These are phyloP conservation scores for Ehretia macrophylla DNA, from an alignment of 257 asterid genomes.

Conservation along the genomic window DNA sequence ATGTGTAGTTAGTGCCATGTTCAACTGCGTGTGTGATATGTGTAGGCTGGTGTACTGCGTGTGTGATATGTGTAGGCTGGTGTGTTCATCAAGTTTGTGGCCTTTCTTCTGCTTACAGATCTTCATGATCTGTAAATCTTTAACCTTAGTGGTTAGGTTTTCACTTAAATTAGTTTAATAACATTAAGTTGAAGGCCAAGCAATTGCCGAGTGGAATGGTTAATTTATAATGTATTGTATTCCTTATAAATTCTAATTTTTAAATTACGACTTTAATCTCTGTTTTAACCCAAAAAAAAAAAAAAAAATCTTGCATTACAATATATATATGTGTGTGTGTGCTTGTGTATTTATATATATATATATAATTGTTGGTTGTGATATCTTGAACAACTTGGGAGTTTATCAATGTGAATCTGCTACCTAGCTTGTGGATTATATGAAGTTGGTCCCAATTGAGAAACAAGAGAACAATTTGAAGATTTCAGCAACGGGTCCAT, in stretches of 20 bases:
- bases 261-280: no score
- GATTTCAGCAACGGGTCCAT: slow-evolving; percentile 55
- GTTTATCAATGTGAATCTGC: slow-evolving; percentile 19
- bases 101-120: not conserved
- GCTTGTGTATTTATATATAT: no score
- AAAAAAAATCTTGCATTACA: not conserved
- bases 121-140: not conserved
- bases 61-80: not conserved
- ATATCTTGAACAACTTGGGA: not conserved
- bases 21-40: slow-evolving; percentile 1
- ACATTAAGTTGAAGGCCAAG: not conserved
- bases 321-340: no score
- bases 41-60: not conserved
- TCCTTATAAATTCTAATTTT: no score
- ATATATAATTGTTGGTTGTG: not conserved
- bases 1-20: not conserved
- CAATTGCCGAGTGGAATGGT: not conserved
- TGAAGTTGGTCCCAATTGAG: slow-evolving; percentile 34
- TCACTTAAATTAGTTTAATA: not conserved
- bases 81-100: not conserved
- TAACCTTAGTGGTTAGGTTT: not conserved
- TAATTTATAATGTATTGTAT: no score
- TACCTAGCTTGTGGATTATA: slow-evolving; percentile 28
- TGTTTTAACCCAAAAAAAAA: no score
- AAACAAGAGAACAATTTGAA: slow-evolving; percentile 34